Evolutionary conservation across 352 stramenopile species (phyloP), one percentile per base, ranked within the genome.

Genomic region (Globisporangium iwayamae): DNA sequence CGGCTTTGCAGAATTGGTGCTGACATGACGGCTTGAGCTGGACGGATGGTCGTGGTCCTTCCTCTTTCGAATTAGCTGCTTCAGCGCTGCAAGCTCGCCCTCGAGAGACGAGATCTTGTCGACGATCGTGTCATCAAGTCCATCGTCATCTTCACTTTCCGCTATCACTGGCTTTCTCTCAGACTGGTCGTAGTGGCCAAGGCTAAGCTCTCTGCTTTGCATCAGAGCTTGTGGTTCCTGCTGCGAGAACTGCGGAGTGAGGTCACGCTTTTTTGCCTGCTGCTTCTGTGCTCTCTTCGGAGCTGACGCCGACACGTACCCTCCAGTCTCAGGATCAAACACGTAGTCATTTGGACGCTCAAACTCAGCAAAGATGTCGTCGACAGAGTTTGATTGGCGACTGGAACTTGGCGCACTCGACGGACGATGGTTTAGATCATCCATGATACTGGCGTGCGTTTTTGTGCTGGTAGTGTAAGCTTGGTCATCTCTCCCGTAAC

Each of bases 71-170:
- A 93, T 84, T 4, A 93, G 63, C 43, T 85, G 72, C 56, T 93
- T 93, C 5, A 93, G 56, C 6, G 77, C 76, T 46, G 79, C 77
- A 18, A 93, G 38, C 45, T 93, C 84, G 9, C 71, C 74, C 62
- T 89, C 84, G 1, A 93, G 62, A 34, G 76, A 84, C 7, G 81
- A 91, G 10, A 93, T 93, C 61, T 91, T 93, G 68, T 91, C 75
- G 34, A 89, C 84, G 58, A 93, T 93, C 48, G 85, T 83, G 20
- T 85, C 83, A 11, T 83, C 76, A 22, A 89, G 76, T 45, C 79
- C 78, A 36, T 83, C 66, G 48, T 55, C 65, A 16, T 72, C 68
- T 39, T 72, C 63, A 11, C 63, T 65, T 7, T 63, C 51, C 10
- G 13, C 45, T 48, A 9, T 59, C 22, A 4, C 52, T 34, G 4